Conservation (phyloP, 139 green algal species). For the Chlorella sp. region DNA sequence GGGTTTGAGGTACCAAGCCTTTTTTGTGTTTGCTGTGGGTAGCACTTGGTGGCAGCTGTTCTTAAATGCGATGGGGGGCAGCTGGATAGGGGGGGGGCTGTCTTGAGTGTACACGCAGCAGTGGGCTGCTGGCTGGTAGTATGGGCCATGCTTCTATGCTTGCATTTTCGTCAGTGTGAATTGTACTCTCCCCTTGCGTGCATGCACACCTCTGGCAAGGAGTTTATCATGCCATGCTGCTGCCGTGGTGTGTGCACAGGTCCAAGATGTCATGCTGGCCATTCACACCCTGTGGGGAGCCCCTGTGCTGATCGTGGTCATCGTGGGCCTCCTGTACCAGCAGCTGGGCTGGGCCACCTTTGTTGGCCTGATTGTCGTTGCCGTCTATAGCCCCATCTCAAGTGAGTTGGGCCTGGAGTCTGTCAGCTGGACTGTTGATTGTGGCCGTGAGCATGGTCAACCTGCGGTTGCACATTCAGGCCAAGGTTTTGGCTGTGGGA, state of each 20-base stretch:
- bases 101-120: too few relatives aligned
- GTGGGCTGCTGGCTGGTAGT: too few relatives aligned
- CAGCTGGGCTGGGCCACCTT: constrained; percentile 68
- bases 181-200: neutral
- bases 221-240: too few relatives aligned
- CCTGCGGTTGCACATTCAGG: too few relatives aligned
- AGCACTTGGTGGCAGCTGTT: neutral
- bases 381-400: too few relatives aligned
- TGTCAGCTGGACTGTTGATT: constrained; percentile 50
- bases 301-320: constrained; percentile 66
- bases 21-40: neutral
- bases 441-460: constrained; percentile 44
- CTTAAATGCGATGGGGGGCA: too few relatives aligned
- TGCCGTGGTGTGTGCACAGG: neutral
- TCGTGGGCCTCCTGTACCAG: constrained; percentile 74
- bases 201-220: too few relatives aligned
- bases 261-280: constrained; percentile 46
- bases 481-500: too few relatives aligned
- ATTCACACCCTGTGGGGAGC: constrained; percentile 60
- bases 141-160: neutral
- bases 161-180: neutral
- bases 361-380: constrained; percentile 78
- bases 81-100: too few relatives aligned
- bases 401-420: constrained; percentile 67
- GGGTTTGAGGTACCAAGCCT: too few relatives aligned